Base-by-base conservation (phyloP, 768 basidiomycete species). In the Sarcomyxa edulis region DNA sequence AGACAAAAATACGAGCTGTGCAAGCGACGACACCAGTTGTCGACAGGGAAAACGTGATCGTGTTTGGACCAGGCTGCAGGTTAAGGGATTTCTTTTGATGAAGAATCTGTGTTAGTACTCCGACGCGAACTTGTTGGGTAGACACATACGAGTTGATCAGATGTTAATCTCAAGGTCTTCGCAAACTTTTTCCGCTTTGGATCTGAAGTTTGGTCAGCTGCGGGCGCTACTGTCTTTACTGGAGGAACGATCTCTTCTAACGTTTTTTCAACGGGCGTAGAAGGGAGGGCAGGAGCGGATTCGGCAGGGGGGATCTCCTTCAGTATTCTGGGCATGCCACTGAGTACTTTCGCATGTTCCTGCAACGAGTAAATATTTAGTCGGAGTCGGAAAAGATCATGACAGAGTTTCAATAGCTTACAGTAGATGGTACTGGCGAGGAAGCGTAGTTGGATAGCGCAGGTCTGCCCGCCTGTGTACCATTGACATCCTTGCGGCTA, bases 1-100 rank as follows among this genome's bases (percentile, higher is more conserved):
- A 98, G 16, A 98, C 71, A 49, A 99, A 99, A 44, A 99, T 88
- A 4, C 92, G 74, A 14, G 96, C 90, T 2, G 92, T 82, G 43
- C 93, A 95, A 3, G 85, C 89, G 2, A 87, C 76, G 1, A 71
- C 73, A 4, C 89, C 88, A 1, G 87, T 81, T 3, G 85, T 74
- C 9, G 89, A 88, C 27, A 97, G 75, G 1, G 93, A 94, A 56
- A 98, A 99, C 0, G 93, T 92, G 45, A 98, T 84, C 2, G 84
- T 73, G 52, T 99, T 99, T 2, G 91, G 71, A 3, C 96, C 95
- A 19, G 84, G 69, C 54, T 86, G 87, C 46, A 98, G 65, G 33
- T 87, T 72, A 18, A 98, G 70, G 7, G 74, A 68, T 87, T 91
- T 93, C 91, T 94, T 53, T 10, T 18, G 28, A 35, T 18, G 35